Evolutionary conservation across 2,329 filamentous ascomycete species (phyloP), one percentile per base, ranked within the genome.

Genomic region (Penicillium janthinellum): DNA sequence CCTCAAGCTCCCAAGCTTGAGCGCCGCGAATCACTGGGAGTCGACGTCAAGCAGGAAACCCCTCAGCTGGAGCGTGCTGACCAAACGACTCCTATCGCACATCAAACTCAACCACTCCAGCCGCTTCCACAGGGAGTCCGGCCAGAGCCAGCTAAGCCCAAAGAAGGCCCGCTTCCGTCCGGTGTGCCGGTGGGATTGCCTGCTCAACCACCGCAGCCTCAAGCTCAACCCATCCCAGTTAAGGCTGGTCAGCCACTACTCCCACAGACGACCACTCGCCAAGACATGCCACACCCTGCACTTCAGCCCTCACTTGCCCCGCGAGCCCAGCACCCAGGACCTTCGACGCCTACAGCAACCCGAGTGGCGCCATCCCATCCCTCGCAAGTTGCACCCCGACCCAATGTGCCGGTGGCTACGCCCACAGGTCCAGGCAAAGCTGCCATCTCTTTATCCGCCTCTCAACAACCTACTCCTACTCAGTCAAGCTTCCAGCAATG

Each of bases 401-500:
- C 64, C 10, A 60, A 62, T 54, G 47, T 62, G 14, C 64, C 67
- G 11, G 58, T 49, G 39, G 58, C 62, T 50, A 15, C 60, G 22
- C 54, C 56, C 28, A 65, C 64, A 22, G 48, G 62, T 47, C 47
- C 61, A 28, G 62, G 48, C 17, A 69, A 71, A 47, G 47, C 63
- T 35, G 47, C 56, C 17, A 54, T 70, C 37, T 55, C 66, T 34
- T 44, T 64, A 12, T 56, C 64, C 2, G 58, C 59, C 5, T 60
- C 66, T 56, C 67, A 66, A 42, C 44, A 67, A 53, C 41, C 52
- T 5, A 68, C 64, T 48, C 67, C 60, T 8, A 65, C 66, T 2
- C 72, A 75, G 45, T 70, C 71, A 41, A 75, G 67, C 53, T 74
- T 75, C 59, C 74, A 75, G 56, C 75, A 77, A 62, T 77, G 74